Evolutionary conservation across 169 alveolate genomes (phyloP).

Genomic region (Amoebophrya sp.): DNA sequence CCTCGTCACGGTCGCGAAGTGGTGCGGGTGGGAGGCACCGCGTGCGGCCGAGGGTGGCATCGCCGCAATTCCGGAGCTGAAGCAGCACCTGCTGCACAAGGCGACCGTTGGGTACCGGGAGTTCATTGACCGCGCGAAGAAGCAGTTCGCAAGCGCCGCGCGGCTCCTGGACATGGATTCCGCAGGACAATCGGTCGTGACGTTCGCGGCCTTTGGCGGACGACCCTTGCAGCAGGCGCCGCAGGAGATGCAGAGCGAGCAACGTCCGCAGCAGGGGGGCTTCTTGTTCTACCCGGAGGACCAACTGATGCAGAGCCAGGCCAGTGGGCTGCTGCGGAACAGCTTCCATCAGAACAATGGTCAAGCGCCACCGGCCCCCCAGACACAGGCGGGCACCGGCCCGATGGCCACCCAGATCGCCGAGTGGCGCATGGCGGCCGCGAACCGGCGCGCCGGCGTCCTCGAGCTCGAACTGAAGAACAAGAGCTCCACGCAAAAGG

Average conservation of each 20-base stretch:
- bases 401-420: background rate
- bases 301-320: no score
- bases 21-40: background rate
- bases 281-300: no score
- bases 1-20: background rate
- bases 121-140: background rate
- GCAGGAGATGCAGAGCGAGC: no score
- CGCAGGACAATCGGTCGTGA: background rate
- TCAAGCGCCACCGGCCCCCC: no score
- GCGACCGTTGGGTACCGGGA: background rate
- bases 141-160: background rate
- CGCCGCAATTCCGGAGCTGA: no score
- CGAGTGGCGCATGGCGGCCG: slow-evolving; percentile 2
- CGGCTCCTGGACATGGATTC: background rate
- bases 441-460: background rate
- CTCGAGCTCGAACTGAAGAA: background rate
- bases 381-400: background rate
- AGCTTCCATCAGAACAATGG: no score
- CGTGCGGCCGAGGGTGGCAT: background rate
- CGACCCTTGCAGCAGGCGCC: no score
- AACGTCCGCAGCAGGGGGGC: no score
- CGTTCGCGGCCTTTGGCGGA: no score
- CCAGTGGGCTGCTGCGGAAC: no score
- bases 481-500: background rate
- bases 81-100: background rate